Base-by-base conservation (phyloP, 352 stramenopile genomes). In the Pythium monospermum region DNA sequence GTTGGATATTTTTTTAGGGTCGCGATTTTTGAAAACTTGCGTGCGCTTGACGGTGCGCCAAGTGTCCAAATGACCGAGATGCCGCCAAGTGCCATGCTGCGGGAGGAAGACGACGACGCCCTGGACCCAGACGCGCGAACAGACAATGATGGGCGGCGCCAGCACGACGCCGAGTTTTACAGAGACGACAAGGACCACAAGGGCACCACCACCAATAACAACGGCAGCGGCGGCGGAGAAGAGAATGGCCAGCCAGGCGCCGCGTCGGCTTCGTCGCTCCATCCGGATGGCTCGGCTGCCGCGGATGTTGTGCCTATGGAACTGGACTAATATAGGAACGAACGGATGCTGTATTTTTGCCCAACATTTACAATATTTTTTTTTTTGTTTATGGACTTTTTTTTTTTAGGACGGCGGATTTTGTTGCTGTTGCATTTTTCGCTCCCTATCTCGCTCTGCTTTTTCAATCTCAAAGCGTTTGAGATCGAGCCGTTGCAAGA, bases 381-480 rank as follows among this genome's bases (percentile, higher is more conserved):
- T 23, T 42, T 26, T 6, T 26, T 42, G 15, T 8, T 45, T 6
- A 21, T 41, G 36, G 36, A 25, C 8, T 10, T 22, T 32, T 11
- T 46, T 16, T 10, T 16, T 15, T 27, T 16, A 22, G 13, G 31
- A 25, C 21, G 31, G 26, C 48, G 50, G 46, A 45, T 42, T 51
- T 23, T 23, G 23, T 18, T 73, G 59, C 53, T 80, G 69, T 43
- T 80, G 72, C 7, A 72, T 55, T 51, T 76, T 79, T 41, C 76
- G 79, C 41, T 87, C 68, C 28, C 78, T 79, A 36, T 96, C 87
- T 4, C 87, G 78, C 50, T 93, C 84, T 2, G 84, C 80, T 48
- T 92, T 94, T 41, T 96, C 87, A 15, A 94, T 79, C 57, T 96
- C 87, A 45, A 96, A 96, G 37, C 84, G 79, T 26, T 93, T 91